Conservation (phyloP, 2,329 filamentous ascomycete genomes). For the Domatiomyces catenatus region DNA sequence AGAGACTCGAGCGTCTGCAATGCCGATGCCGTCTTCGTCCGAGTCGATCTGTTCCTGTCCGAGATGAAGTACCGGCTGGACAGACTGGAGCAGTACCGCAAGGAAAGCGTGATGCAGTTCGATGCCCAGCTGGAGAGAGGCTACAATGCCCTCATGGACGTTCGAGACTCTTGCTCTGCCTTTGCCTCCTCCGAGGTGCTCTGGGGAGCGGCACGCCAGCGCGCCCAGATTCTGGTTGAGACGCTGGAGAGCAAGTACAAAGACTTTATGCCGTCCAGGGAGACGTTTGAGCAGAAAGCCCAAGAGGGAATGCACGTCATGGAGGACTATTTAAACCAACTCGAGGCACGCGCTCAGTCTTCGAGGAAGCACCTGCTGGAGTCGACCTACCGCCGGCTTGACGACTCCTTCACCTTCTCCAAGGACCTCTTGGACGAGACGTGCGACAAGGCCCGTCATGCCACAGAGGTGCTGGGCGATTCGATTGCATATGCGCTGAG, state of each 20-base stretch:
- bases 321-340: slow-evolving; percentile 69
- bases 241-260: slow-evolving; percentile 80
- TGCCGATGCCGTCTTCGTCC: slow-evolving; percentile 31
- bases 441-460: slow-evolving; percentile 65
- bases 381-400: slow-evolving; percentile 63
- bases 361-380: slow-evolving; percentile 65
- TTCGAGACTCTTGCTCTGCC: slow-evolving; percentile 65
- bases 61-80: slow-evolving; percentile 79
- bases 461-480: slow-evolving; percentile 67
- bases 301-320: slow-evolving; percentile 73
- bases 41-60: slow-evolving; percentile 41
- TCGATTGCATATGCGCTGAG: slow-evolving; percentile 65
- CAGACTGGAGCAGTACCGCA: slow-evolving; percentile 74
- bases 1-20: slow-evolving; percentile 30
- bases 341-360: slow-evolving; percentile 68
- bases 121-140: slow-evolving; percentile 74
- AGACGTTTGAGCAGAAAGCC: slow-evolving; percentile 82
- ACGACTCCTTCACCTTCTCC: slow-evolving; percentile 61
- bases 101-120: slow-evolving; percentile 62
- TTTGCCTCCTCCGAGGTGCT: slow-evolving; percentile 81
- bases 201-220: slow-evolving; percentile 60
- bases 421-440: slow-evolving; percentile 65
- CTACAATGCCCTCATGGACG: slow-evolving; percentile 70
- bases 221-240: slow-evolving; percentile 79
- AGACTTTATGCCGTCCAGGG: slow-evolving; percentile 67